Conservation (phyloP, 805 yeast genomes). For the Komagataella kurtzmanii region DNA sequence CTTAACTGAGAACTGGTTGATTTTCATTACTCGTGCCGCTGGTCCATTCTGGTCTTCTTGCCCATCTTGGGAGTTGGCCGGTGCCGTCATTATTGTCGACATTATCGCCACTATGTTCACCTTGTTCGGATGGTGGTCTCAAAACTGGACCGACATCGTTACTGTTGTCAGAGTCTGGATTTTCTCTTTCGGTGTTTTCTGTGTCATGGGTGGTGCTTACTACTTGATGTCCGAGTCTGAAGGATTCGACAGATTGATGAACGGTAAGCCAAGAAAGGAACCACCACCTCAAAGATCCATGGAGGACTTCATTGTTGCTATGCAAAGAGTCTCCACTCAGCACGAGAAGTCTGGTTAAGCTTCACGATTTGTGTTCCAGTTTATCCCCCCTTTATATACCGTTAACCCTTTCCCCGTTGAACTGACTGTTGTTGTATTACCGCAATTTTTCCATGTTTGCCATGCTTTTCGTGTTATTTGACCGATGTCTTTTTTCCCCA, state of each 20-base stretch:
- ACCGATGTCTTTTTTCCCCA: not conserved
- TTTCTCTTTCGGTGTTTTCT: slow-evolving; percentile 95
- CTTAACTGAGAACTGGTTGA: slow-evolving; percentile 93
- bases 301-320: slow-evolving; percentile 75
- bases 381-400: not conserved
- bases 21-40: slow-evolving; percentile 91
- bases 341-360: slow-evolving; percentile 64
- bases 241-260: slow-evolving; percentile 71
- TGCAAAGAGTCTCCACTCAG: slow-evolving; percentile 84
- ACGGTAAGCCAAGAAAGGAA: slow-evolving; percentile 60
- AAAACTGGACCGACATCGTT: slow-evolving; percentile 93
- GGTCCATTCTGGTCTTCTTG: slow-evolving; percentile 97
- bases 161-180: slow-evolving; percentile 91
- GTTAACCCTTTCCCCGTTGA: not conserved
- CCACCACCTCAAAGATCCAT: slow-evolving; percentile 50
- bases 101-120: slow-evolving; percentile 86
- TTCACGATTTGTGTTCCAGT: not conserved
- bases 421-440: not conserved
- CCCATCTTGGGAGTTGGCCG: slow-evolving; percentile 94
- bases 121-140: slow-evolving; percentile 95
- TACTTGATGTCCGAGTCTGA: slow-evolving; percentile 79
- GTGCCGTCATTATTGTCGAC: slow-evolving; percentile 87
- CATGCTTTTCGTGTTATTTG: not conserved
- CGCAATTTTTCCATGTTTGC: not conserved
- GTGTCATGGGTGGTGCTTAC: slow-evolving; percentile 93